Percentiles rank a stretch among this genome's conserved stretches.
These are phyloP conservation scores for Penicillium paradoxum DNA, from an alignment of 495 filamentous ascomycete genomes.

Conservation along the genomic window DNA sequence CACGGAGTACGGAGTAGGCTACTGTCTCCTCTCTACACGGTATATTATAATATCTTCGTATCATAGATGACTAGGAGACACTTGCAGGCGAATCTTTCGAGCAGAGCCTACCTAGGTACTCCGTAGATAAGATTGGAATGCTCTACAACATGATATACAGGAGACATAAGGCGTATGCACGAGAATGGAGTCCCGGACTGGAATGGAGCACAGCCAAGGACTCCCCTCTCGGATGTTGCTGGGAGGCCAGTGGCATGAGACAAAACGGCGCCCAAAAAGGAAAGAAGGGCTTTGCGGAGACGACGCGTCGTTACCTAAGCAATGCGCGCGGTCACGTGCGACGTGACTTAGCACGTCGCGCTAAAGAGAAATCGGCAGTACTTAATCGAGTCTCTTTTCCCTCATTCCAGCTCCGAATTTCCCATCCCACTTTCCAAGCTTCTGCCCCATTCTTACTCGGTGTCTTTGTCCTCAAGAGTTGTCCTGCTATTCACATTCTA, in stretches of 20 bases:
- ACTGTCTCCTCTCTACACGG: too few species aligned
- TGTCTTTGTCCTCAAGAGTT: slow-evolving; percentile 21
- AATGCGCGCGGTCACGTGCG: slow-evolving; percentile 37
- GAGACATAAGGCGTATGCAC: slow-evolving; percentile 7
- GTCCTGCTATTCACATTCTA: slow-evolving; percentile 7
- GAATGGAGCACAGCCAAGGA: slow-evolving; percentile 7
- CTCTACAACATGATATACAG: background rate
- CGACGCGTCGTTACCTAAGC: slow-evolving; percentile 11
- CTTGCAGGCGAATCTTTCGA: too few species aligned
- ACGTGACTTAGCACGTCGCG: slow-evolving; percentile 44
- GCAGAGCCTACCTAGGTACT: too few species aligned
- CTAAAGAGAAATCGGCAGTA: slow-evolving; percentile 33
- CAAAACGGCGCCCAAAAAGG: background rate
- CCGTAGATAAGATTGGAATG: slow-evolving; percentile 12
- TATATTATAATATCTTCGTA: too few species aligned
- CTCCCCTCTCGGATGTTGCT: slow-evolving; percentile 28
- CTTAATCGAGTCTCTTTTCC: slow-evolving; percentile 30
- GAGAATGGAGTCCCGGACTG: slow-evolving; percentile 18
- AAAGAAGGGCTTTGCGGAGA: slow-evolving; percentile 15
- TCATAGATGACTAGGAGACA: too few species aligned
- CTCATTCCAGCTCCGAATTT: slow-evolving; percentile 21
- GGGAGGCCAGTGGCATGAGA: slow-evolving; percentile 27
- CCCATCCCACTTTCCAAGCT: slow-evolving; percentile 17
- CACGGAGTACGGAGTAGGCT: too few species aligned
- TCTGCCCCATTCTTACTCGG: slow-evolving; percentile 17